phyloP scores from a whole-genome alignment of 2,329 filamentous ascomycete genomes.

The Plectosphaerella plurivora region DNA sequence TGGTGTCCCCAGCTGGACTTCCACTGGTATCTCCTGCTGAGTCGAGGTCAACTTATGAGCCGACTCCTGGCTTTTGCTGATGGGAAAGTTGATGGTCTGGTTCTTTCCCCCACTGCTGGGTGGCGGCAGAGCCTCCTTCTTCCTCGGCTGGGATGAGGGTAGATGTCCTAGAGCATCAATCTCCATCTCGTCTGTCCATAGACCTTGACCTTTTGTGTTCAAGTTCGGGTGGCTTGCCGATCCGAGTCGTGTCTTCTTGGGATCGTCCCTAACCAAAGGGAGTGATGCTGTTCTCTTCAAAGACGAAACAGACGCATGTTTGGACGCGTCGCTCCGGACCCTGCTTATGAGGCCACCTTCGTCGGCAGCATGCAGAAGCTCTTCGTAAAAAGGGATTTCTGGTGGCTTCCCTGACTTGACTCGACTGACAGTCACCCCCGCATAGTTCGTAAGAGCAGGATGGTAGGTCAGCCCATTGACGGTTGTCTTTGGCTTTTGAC shows the following conservation, averaged over 20 bases:
- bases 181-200: too few species aligned
- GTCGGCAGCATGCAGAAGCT: conserved; percentile 34
- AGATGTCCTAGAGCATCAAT: too few species aligned
- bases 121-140: too few species aligned
- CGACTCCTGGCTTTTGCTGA: conserved; percentile 73
- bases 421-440: conserved; percentile 25
- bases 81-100: conserved; percentile 56
- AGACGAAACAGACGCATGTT: neutral
- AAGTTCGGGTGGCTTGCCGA: neutral
- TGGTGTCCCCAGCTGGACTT: too few species aligned
- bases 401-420: conserved; percentile 31
- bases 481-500: neutral
- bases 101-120: conserved; percentile 3
- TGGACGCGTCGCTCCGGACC: neutral
- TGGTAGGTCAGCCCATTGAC: conserved; percentile 14
- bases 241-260: neutral
- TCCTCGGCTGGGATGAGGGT: too few species aligned
- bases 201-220: too few species aligned
- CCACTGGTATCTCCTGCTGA: conserved; percentile 33
- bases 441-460: conserved; percentile 1
- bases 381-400: conserved; percentile 28
- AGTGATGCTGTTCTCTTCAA: neutral
- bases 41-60: conserved; percentile 58
- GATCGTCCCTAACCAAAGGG: neutral
- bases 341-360: conserved; percentile 32